Percentiles rank a stretch among this genome's conserved stretches.
Conservation (phyloP, 2,329 filamentous ascomycete species). For the Arthrobotrys entomopaga region DNA sequence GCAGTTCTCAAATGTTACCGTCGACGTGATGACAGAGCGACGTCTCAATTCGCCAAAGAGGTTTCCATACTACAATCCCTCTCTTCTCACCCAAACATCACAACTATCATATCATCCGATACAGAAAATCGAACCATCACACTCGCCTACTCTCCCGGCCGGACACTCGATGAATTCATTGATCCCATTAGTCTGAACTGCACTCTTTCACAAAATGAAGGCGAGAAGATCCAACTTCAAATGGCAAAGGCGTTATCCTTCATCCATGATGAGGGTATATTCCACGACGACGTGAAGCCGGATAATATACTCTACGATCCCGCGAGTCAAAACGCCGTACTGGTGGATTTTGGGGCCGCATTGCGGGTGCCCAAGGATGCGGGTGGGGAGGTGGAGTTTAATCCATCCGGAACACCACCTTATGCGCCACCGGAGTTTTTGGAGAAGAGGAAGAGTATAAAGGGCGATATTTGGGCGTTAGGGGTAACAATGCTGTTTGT, state of each 20-base stretch:
- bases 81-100: constrained; percentile 7
- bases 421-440: constrained; percentile 53
- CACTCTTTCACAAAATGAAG: not conserved
- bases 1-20: constrained; percentile 10
- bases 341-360: constrained; percentile 54
- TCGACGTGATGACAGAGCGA: not conserved
- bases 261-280: constrained; percentile 25
- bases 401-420: constrained; percentile 48
- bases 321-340: constrained; percentile 9
- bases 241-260: constrained; percentile 20
- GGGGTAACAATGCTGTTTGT: constrained; percentile 53
- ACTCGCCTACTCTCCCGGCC: constrained; percentile 11
- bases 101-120: constrained; percentile 10
- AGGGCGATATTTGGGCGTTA: constrained; percentile 54
- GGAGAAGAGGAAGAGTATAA: constrained; percentile 19
- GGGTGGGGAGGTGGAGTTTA: constrained; percentile 26
- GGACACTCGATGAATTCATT: constrained; percentile 11
- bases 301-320: constrained; percentile 52
- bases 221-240: not conserved
- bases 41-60: constrained; percentile 16
- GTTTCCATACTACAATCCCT: constrained; percentile 14
- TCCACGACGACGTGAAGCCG: constrained; percentile 55
- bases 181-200: constrained; percentile 10
- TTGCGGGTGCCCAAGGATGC: constrained; percentile 21
- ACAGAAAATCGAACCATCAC: constrained; percentile 14